A percentile compares a stretch with the other conserved stretches of the same genome.
phyloP scores from a whole-genome alignment of 73 alveolate species.

The Paramecium caudatum region DNA sequence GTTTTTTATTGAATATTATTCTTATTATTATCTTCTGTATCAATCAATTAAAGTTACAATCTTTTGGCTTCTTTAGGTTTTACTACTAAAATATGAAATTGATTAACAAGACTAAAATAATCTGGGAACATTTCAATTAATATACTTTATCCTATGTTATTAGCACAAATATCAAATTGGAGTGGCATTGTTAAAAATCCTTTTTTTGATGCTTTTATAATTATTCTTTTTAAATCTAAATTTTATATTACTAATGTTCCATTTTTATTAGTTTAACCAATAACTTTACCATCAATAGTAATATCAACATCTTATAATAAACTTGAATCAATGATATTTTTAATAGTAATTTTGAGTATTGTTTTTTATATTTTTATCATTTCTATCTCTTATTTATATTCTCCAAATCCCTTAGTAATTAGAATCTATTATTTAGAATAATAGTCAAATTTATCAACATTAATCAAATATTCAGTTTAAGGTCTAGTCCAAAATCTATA shows the following conservation, averaged over 20 bases:
- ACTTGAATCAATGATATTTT: slow-evolving; percentile 7
- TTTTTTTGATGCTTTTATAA: slow-evolving; percentile 7
- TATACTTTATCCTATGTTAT: slow-evolving; percentile 30
- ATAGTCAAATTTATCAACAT: background rate
- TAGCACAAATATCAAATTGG: slow-evolving; percentile 34
- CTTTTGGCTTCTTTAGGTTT: slow-evolving; percentile 4
- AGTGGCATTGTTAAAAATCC: slow-evolving; percentile 53
- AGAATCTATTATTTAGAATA: background rate
- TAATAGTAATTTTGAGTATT: background rate
- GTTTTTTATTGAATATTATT: slow-evolving; percentile 1
- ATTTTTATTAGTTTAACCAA: slow-evolving; percentile 47
- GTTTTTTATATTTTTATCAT: slow-evolving; percentile 16
- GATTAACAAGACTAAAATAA: slow-evolving; percentile 46
- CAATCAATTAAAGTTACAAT: background rate
- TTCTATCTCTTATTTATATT: background rate
- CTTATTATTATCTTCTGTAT: background rate
- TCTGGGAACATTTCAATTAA: slow-evolving; percentile 14
- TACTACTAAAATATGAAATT: slow-evolving; percentile 35
- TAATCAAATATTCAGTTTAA: background rate
- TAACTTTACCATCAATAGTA: background rate
- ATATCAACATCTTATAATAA: background rate
- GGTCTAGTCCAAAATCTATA: slow-evolving; percentile 58
- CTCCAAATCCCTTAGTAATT: slow-evolving; percentile 1
- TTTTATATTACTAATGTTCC: slow-evolving; percentile 43
- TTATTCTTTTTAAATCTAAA: background rate